Evolutionary conservation across 345 rosid genomes (phyloP), one percentile per base, ranked within the genome.

Genomic region (Populus deltoides): DNA sequence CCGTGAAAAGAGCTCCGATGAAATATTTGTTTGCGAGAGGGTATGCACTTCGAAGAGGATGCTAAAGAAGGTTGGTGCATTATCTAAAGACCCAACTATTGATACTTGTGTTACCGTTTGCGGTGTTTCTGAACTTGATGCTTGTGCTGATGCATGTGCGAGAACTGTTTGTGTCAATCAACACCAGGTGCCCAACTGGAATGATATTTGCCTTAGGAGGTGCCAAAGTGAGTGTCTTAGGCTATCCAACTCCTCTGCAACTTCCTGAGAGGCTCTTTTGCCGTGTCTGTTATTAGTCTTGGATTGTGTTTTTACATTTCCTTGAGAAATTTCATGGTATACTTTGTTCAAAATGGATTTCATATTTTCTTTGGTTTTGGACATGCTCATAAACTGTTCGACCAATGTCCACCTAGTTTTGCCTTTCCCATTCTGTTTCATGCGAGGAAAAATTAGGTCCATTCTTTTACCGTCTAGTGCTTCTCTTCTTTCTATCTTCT

Each of bases 181-280:
- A 72, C 94, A 93, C 70, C 97, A 93, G 72, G 94, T 92, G 57
- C 92, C 98, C 57, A 93, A 93, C 76, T 93, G 98, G 98, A 93
- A 93, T 62, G 94, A 90, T 81, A 89, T 92, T 67, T 92, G 94
- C 81, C 92, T 92, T 6, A 69, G 97, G 43, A 88, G 91, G 84
- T 93, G 94, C 82, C 98, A 93, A 71, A 90, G 88, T 43, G 93
- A 93, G 81, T 93, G 97, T 85, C 91, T 89, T 79, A 87, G 86
- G 81, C 85, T 87, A 55, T 90, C 90, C 0, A 84, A 82, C 74
- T 79, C 87, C 29, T 69, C 89, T 70, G 77, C 66, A 66, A 66
- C 62, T n/a, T 70, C 78, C 38, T 87, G 84, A 79, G 67, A 68
- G 79, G 62, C 47, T 51, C 57, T 4, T 68, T 20, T 31, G 0